Percentiles rank a stretch among this genome's conserved stretches.
These are phyloP conservation scores for Citrus cavaleriei DNA, from an alignment of 345 rosid genomes.

Conservation along the genomic window DNA sequence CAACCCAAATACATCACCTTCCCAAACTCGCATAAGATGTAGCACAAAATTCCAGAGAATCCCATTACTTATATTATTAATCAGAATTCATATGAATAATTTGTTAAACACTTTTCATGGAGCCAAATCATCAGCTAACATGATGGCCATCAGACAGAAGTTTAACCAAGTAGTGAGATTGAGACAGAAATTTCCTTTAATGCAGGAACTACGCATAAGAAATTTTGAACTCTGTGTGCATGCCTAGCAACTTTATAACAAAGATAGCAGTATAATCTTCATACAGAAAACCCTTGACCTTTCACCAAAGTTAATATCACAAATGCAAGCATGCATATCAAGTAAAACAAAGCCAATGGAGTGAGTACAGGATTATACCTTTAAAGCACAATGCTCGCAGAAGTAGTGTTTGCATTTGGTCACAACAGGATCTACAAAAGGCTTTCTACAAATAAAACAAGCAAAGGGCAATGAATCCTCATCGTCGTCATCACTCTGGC, in stretches of 20 bases:
- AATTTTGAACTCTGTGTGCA: background rate
- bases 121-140: background rate
- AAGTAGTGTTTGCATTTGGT: conserved; percentile 89
- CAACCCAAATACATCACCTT: background rate
- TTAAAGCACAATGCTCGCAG: conserved; percentile 92
- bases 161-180: background rate
- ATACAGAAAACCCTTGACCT: background rate
- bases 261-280: background rate
- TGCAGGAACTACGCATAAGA: background rate
- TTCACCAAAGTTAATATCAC: background rate
- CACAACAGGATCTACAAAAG: conserved; percentile 78
- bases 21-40: background rate
- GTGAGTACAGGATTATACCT: conserved; percentile 30
- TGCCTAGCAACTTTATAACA: background rate
- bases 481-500: conserved; percentile 36
- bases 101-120: background rate
- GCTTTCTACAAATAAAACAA: conserved; percentile 76
- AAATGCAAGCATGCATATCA: background rate
- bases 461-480: conserved; percentile 75
- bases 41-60: background rate
- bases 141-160: background rate
- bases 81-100: background rate
- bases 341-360: background rate
- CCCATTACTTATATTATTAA: background rate
- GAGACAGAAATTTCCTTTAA: background rate